Base-by-base conservation (phyloP, 2,329 filamentous ascomycete genomes). In the Talaromyces sp. region DNA sequence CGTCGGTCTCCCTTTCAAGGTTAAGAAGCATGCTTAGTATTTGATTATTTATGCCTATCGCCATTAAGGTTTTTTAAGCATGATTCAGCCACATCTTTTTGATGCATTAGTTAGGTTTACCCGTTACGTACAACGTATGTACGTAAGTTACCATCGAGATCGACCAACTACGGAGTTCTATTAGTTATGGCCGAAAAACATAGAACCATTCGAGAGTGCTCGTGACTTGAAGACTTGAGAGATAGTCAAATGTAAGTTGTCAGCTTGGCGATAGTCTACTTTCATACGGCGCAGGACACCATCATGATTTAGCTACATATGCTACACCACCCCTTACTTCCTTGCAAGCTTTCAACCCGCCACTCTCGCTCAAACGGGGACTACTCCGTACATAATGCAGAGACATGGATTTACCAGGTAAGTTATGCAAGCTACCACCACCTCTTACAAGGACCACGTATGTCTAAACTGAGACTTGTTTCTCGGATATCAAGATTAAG, bases 11-110 rank as follows among this genome's bases (percentile, higher is more conserved):
- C 43, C 19, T 33, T 46, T 39, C 48, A 52, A 39, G 48, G 35
- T 52, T 39, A 52, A 52, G 31, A 52, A 52, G 31, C 39, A 46
- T 56, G 21, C n/a, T n/a, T n/a, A n/a, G n/a, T n/a, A n/a, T n/a
- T n/a, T n/a, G n/a, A n/a, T n/a, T n/a, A n/a, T n/a, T 56, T 31
- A 6, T 36, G 17, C 35, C 35, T 40, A 56, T 50, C 54, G 35
- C 25, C 13, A 35, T 56, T 56, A 50, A 56, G 45, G 54, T 56
- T 55, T 54, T n/a, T 56, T 56, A 56, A 56, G 54, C 43, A 56
- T 56, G 54, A 56, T 50, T 52, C 43, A 56, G 53, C 53, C 53
- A 50, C 54, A 50, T 41, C 54, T 31, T 50, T 31, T 40, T 48
- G 28, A 33, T 21, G 45, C 45, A 48, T 48, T 48, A 48, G 45